phyloP scores from a whole-genome alignment of 164 flowering plant species.

The Dillenia turbinata region DNA sequence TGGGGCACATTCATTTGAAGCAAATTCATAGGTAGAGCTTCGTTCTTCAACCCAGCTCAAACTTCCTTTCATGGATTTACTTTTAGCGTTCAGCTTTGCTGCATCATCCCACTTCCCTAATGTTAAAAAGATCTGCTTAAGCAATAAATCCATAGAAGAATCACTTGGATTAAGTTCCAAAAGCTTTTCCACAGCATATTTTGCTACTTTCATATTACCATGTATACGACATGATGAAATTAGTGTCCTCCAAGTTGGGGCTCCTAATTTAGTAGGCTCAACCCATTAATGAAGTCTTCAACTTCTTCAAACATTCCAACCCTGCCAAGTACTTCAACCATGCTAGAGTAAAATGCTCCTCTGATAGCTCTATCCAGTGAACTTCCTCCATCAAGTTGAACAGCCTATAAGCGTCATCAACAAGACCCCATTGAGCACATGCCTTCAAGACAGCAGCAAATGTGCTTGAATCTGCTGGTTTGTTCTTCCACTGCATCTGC shows the following conservation, averaged over 20 bases:
- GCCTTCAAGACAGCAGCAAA: slow-evolving; percentile 20
- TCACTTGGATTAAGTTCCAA: slow-evolving; percentile 29
- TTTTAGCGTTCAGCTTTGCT: slow-evolving; percentile 17
- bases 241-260: slow-evolving; percentile 29
- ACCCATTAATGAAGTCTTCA: slow-evolving; percentile 19
- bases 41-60: slow-evolving; percentile 30
- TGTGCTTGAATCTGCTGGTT: slow-evolving; percentile 13
- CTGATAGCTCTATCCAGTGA: slow-evolving; percentile 22
- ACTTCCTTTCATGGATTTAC: slow-evolving; percentile 7
- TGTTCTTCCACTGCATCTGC: slow-evolving; percentile 18
- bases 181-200: slow-evolving; percentile 24
- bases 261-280: slow-evolving; percentile 16
- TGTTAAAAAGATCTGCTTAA: slow-evolving; percentile 28
- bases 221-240: slow-evolving; percentile 26
- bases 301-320: slow-evolving; percentile 35
- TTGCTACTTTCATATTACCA: slow-evolving; percentile 27
- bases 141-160: slow-evolving; percentile 13
- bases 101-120: slow-evolving; percentile 33
- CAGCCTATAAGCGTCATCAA: slow-evolving; percentile 22
- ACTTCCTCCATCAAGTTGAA: slow-evolving; percentile 20
- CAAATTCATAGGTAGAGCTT: slow-evolving; percentile 21
- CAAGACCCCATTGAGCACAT: slow-evolving; percentile 24
- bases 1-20: slow-evolving; percentile 14
- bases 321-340: slow-evolving; percentile 30
- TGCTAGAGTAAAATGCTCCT: slow-evolving; percentile 27